Conservation (phyloP, 1,284 basidiomycete genomes). For the Sanghuangporus weigelae region DNA sequence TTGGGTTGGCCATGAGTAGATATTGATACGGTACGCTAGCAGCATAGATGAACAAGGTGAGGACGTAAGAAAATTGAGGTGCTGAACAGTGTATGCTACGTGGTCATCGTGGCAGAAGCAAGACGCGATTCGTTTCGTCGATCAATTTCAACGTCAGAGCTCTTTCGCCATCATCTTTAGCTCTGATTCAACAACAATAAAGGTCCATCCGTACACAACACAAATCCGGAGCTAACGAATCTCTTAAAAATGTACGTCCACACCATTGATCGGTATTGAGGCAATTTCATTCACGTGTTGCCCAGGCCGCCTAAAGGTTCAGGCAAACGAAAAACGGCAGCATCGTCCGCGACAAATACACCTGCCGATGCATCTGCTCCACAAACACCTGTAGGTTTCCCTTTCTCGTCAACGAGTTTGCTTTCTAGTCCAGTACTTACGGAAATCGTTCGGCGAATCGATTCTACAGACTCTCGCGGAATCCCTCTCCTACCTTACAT, state of each 20-base stretch:
- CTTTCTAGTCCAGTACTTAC: neutral
- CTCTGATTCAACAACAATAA: neutral
- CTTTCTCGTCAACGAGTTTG: neutral
- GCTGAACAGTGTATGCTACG: neutral
- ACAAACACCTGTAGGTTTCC: constrained; percentile 26
- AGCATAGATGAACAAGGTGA: neutral
- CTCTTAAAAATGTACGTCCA: neutral
- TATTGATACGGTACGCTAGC: neutral
- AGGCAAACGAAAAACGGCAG: constrained; percentile 24
- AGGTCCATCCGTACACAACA: neutral
- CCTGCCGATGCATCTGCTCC: constrained; percentile 18
- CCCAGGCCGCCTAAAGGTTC: constrained; percentile 32
- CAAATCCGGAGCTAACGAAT: neutral
- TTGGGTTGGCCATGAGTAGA: neutral
- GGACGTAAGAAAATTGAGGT: neutral
- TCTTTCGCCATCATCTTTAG: neutral
- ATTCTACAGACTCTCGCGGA: constrained; percentile 55
- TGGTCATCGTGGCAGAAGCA: neutral
- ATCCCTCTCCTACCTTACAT: constrained; percentile 63
- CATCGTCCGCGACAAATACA: neutral
- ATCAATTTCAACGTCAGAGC: neutral
- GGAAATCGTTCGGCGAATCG: neutral
- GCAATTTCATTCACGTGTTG: neutral
- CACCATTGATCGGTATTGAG: neutral
- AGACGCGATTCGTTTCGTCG: neutral